Evolutionary conservation across 768 basidiomycete genomes (phyloP), one percentile per base, ranked within the genome.

Genomic region (Glaciozyma martinii): DNA sequence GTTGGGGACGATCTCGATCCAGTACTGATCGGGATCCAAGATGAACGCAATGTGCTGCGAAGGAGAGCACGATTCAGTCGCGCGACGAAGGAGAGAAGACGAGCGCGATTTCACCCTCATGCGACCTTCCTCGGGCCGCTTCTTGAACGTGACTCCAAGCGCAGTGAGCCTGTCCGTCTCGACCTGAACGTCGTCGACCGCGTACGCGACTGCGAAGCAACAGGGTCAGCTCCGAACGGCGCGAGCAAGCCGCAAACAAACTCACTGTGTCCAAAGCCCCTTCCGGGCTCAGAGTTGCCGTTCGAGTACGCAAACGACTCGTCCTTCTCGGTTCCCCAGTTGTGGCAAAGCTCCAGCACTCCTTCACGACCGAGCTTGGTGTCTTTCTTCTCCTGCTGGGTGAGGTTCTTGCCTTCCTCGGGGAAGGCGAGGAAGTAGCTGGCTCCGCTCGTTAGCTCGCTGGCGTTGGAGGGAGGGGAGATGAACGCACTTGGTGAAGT

Each of bases 231-330:
- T 47, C 21, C 19, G 3, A 23, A 3, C 19, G 46, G 21, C 19
- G n/a, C 9, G 12, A 47, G n/a, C 8, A 47, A 12, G 46, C 16
- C 21, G 25, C 50, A 25, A 25, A 49, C 47, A 6, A 95, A 84
- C 63, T 88, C 88, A 71, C 93, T 90, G 77, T 95, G 93, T 0
- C 92, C 90, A 73, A 91, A 93, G 8, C 85, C 83, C 61, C 80
- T 80, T 33, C 86, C 85, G 6, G 88, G 87, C 6, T 93, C 91
- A 5, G 82, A 75, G 78, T 99, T 99, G 1, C 94, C 94, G 72
- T 76, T 86, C 15, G 84, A 81, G 76, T 95, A 97, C 71, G 84
- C 76, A 80, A 92, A 92, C 67, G 77, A 77, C 59, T 84, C 71
- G 75, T 93, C 87, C 61, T 77, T 79, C 78, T 98, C 94, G 62